phyloP scores from a whole-genome alignment of 257 asterid genomes.

The Ajuga chamaepitys region DNA sequence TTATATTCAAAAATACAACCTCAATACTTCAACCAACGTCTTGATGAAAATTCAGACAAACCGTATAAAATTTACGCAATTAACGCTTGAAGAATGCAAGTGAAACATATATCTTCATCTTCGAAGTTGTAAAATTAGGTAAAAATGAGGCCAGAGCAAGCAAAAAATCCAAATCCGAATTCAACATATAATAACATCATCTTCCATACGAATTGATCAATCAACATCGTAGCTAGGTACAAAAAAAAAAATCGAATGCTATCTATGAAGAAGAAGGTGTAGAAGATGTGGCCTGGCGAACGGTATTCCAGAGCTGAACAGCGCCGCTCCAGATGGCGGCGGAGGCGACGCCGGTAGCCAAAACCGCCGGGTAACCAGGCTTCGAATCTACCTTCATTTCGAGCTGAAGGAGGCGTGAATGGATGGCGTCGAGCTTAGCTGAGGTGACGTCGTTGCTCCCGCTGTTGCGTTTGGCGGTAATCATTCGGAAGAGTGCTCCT shows the following conservation, averaged over 20 bases:
- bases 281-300: slow-evolving; percentile 43
- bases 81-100: too few relatives aligned
- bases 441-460: slow-evolving; percentile 27
- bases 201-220: neutral
- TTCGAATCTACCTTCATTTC: slow-evolving; percentile 79
- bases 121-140: neutral
- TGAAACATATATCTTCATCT: neutral
- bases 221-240: too few relatives aligned
- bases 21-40: too few relatives aligned
- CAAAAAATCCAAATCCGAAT: neutral
- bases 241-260: neutral
- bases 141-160: neutral
- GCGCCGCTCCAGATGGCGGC: slow-evolving; percentile 52
- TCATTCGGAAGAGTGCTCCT: slow-evolving; percentile 53
- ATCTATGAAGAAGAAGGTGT: slow-evolving; percentile 6
- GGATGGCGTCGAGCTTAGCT: slow-evolving; percentile 62
- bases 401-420: slow-evolving; percentile 49
- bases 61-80: too few relatives aligned
- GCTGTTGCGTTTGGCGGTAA: slow-evolving; percentile 27
- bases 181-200: neutral
- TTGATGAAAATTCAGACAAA: too few relatives aligned
- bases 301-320: slow-evolving; percentile 48
- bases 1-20: too few relatives aligned
- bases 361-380: slow-evolving; percentile 64
- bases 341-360: slow-evolving; percentile 64